Conservation (phyloP, 2,329 filamentous ascomycete species). For the Thelonectria rubi region DNA sequence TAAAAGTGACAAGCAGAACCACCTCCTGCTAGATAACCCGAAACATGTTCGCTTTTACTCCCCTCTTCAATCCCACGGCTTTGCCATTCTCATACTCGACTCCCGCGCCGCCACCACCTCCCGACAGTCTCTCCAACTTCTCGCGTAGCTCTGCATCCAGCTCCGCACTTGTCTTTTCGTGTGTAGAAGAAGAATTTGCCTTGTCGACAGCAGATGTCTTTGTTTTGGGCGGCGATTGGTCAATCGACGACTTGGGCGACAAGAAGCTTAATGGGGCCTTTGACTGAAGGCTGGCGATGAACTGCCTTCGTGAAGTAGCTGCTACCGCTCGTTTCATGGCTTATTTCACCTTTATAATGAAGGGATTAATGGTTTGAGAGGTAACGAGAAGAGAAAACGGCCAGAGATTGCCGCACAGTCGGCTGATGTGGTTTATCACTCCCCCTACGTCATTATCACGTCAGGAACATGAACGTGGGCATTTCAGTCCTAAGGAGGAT, state of each 20-base stretch:
- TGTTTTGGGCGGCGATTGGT: background rate
- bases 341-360: background rate
- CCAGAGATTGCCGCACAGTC: too few relatives aligned
- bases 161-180: slow-evolving; percentile 66
- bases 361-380: too few relatives aligned
- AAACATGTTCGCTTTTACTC: slow-evolving; percentile 82
- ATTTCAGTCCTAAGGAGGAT: background rate
- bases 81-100: slow-evolving; percentile 80
- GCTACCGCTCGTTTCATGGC: background rate
- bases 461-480: background rate
- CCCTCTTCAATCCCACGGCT: slow-evolving; percentile 75
- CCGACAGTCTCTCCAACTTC: slow-evolving; percentile 72
- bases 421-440: background rate
- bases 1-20: too few relatives aligned
- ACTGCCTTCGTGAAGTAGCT: background rate
- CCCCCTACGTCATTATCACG: background rate
- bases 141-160: slow-evolving; percentile 72
- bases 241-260: background rate
- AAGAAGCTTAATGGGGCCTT: background rate
- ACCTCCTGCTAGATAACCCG: slow-evolving; percentile 61
- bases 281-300: background rate
- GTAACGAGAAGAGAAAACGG: too few relatives aligned
- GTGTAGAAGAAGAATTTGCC: background rate
- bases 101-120: slow-evolving; percentile 75
- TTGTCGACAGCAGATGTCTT: background rate